phyloP scores from a whole-genome alignment of 164 flowering plant genomes.

The Litsea cubeba region DNA sequence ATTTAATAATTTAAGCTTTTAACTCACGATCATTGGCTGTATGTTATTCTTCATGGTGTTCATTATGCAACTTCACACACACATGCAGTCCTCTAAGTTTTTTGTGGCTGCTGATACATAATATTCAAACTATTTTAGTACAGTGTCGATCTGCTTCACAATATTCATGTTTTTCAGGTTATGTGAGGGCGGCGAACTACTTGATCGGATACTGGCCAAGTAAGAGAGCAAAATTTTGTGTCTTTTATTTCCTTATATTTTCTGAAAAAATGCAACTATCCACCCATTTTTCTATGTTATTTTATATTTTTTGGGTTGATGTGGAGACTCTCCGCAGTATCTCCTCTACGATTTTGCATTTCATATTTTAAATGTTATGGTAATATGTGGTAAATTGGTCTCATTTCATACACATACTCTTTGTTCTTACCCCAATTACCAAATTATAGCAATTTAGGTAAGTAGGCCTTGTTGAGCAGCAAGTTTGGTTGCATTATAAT shows the following conservation, averaged over 20 bases:
- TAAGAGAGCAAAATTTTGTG: constrained; percentile 29
- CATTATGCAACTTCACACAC: neutral
- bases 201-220: constrained; percentile 92
- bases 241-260: neutral
- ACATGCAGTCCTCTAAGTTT: too few species aligned
- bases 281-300: neutral
- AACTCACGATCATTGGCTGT: too few species aligned
- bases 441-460: neutral
- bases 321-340: too few species aligned
- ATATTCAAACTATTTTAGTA: too few species aligned
- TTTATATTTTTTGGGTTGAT: too few species aligned
- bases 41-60: neutral
- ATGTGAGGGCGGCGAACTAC: constrained; percentile 97
- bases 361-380: neutral
- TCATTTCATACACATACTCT: neutral
- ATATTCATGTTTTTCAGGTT: constrained; percentile 42
- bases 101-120: too few species aligned
- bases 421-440: neutral
- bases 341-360: too few species aligned
- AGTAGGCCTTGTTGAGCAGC: too few species aligned
- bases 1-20: too few species aligned
- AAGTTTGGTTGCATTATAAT: neutral
- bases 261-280: neutral
- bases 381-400: neutral
- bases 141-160: neutral